Evolutionary conservation across 2,329 filamentous ascomycete species (phyloP).

Genomic region (Microdochium bolleyi): DNA sequence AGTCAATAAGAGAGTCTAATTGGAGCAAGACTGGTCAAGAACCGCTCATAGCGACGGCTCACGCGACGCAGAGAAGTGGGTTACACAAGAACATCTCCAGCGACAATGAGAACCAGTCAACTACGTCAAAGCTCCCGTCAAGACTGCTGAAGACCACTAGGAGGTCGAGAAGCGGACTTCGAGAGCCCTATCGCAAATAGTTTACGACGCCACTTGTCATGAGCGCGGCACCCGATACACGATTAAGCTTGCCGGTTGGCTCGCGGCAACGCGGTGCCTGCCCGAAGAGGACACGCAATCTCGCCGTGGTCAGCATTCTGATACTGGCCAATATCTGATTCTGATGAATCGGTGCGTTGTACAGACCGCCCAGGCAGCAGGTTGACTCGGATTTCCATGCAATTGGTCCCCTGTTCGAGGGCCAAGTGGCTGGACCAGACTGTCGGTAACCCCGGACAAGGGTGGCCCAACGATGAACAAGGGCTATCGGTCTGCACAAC

Average conservation of each 20-base stretch:
- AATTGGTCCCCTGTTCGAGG: background rate
- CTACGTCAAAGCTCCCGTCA: background rate
- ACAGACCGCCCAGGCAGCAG: background rate
- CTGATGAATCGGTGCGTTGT: background rate
- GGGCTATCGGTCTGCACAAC: background rate
- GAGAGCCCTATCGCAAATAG: background rate
- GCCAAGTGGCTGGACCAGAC: background rate
- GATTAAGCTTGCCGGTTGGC: background rate
- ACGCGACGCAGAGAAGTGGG: background rate
- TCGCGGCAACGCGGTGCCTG: background rate
- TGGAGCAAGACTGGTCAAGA: too few species aligned
- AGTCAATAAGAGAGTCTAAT: background rate
- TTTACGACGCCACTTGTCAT: background rate
- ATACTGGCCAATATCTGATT: background rate
- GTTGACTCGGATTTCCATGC: background rate
- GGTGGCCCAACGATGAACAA: background rate
- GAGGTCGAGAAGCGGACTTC: background rate
- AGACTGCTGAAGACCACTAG: background rate
- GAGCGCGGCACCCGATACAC: background rate
- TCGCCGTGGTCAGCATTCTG: background rate
- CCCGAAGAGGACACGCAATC: background rate
- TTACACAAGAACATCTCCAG: background rate
- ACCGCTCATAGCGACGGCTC: too few species aligned
- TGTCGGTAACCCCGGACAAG: background rate
- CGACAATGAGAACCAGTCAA: background rate